Evolutionary conservation across 2,329 filamentous ascomycete genomes (phyloP), one percentile per base, ranked within the genome.

Genomic region (Cytospora paraplurivora): DNA sequence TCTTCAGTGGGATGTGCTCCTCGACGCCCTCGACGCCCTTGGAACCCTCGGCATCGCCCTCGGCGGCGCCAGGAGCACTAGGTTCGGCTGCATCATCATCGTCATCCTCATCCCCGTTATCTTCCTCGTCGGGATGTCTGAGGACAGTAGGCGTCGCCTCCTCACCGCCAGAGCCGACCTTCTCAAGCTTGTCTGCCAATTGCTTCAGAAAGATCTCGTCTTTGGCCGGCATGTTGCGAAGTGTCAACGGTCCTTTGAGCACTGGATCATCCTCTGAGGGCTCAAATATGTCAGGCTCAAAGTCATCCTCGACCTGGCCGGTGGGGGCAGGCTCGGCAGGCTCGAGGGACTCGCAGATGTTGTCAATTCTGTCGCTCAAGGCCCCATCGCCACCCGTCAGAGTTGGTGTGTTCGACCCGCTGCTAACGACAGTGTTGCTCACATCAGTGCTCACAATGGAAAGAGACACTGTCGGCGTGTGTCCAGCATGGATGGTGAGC

Each of bases 401-500:
- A 15, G 69, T 77, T 12, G 77, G 77, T 1, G 79, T 80, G 51
- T 73, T 73, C 15, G 75, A 71, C 38, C 78, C 78, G 54, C 75
- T 78, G 64, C 76, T 78, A 63, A 70, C 73, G 47, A 75, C 74
- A 15, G 75, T 76, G 38, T 79, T 79, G 8, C 72, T 69, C 17
- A 71, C 73, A 12, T 73, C 76, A 2, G 80, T 80, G 13, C 77
- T 77, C 10, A 76, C 74, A 2, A 81, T 72, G 5, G 85, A 85
- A 12, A 86, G 74, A 1, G 84, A 85, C 70, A 87, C 85, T 57
- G 80, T 87, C 7, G 85, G 85, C 1, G 85, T 88, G 72, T 88
- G 85, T 1, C 85, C 85, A 21, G 85, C 85, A 71, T 88, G 82
- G 80, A 88, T 84, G 0, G 80, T 86, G 49, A 87, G 79, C 52